These are phyloP conservation scores for Hippophae gyantsensis DNA, from an alignment of 306 rosid genomes.

Conservation along the genomic window DNA sequence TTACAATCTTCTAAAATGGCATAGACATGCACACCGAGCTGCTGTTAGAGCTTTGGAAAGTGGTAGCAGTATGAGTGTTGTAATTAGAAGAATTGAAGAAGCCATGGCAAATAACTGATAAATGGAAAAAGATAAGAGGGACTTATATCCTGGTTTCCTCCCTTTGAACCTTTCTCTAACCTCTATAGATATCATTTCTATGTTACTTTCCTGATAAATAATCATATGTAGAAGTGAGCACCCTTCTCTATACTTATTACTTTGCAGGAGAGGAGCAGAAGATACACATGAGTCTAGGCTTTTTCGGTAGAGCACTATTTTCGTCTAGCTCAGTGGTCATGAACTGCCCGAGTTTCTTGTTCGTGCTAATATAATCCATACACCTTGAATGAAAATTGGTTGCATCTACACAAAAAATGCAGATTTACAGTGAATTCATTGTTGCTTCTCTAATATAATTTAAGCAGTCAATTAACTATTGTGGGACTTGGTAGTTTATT, in stretches of 20 bases:
- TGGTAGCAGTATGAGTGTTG: slow-evolving; percentile 58
- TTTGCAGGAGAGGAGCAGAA: background rate
- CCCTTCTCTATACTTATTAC: background rate
- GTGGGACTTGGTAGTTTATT: too few relatives aligned
- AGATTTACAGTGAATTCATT: background rate
- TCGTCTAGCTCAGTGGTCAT: background rate
- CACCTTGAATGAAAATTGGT: background rate
- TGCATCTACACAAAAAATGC: background rate
- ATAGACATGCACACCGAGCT: slow-evolving; percentile 68
- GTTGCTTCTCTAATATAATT: background rate
- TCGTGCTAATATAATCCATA: background rate
- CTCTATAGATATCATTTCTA: background rate
- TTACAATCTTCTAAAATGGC: slow-evolving; percentile 91
- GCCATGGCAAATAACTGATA: slow-evolving; percentile 36
- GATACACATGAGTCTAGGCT: background rate
- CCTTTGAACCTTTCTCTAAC: background rate
- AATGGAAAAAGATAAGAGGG: slow-evolving; percentile 8
- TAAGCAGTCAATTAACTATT: background rate
- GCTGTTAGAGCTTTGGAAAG: slow-evolving; percentile 83
- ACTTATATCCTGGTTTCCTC: background rate
- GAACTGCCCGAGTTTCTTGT: background rate
- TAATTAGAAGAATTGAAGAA: slow-evolving; percentile 80
- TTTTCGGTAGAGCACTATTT: background rate
- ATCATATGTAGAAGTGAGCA: background rate
- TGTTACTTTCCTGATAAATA: background rate